These are phyloP conservation scores for Colletotrichum tanaceti DNA, from an alignment of 2,329 filamentous ascomycete genomes.

Conservation along the genomic window DNA sequence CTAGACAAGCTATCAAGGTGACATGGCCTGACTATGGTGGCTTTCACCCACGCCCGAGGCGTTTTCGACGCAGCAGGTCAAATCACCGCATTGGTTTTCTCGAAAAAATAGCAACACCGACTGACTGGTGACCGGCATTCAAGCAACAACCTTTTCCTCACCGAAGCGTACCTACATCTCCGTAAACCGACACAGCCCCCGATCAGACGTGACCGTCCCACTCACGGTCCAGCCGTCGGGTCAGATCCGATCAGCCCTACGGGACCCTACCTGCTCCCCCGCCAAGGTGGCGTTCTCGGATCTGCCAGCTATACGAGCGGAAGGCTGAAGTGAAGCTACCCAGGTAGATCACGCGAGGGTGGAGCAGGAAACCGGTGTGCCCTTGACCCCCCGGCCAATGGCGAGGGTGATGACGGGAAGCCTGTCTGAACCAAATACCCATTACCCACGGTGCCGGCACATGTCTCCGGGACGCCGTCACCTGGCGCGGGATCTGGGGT, in stretches of 20 bases:
- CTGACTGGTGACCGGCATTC: too few relatives aligned
- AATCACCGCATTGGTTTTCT: neutral
- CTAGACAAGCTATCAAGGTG: neutral
- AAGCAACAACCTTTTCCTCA: slow-evolving; percentile 8
- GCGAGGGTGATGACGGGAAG: rapidly evolving
- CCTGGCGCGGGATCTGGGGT: neutral
- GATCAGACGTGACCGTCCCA: neutral
- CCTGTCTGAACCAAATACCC: neutral
- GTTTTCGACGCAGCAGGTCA: neutral
- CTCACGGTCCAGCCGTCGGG: neutral
- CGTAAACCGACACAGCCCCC: slow-evolving; percentile 20
- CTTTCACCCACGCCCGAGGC: slow-evolving; percentile 1
- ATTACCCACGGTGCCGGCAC: neutral
- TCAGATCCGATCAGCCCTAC: slow-evolving; percentile 20
- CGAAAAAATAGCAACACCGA: slow-evolving; percentile 30
- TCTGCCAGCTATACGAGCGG: neutral
- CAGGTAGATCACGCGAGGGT: neutral
- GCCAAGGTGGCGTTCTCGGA: neutral
- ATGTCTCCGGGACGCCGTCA: neutral
- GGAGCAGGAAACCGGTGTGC: neutral
- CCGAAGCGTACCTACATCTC: neutral
- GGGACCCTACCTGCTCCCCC: neutral
- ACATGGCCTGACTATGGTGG: neutral
- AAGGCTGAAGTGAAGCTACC: too few relatives aligned
- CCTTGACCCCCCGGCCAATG: neutral